phyloP scores from a whole-genome alignment of 768 basidiomycete genomes.

The Termitomyces sp. region DNA sequence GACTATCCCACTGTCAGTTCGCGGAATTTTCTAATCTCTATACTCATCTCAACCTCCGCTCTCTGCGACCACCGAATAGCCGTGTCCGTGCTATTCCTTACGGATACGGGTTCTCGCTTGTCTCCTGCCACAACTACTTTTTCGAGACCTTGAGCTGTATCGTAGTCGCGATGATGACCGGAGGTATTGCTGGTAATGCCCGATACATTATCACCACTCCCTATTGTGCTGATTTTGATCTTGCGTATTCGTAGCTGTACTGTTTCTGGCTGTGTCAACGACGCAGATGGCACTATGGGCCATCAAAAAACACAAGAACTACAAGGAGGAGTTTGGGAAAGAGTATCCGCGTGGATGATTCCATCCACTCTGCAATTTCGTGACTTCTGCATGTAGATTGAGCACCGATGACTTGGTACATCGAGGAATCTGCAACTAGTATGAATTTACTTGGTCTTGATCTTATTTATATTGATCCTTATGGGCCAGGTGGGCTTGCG shows the following conservation, averaged over 20 bases:
- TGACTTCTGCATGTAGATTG: neutral
- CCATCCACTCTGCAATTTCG: slow-evolving; percentile 57
- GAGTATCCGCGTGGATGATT: slow-evolving; percentile 71
- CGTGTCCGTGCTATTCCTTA: slow-evolving; percentile 78
- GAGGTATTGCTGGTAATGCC: slow-evolving; percentile 62
- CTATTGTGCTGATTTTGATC: neutral
- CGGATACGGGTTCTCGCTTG: slow-evolving; percentile 89
- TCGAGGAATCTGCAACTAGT: neutral
- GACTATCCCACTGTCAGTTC: slow-evolving; percentile 45
- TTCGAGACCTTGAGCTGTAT: slow-evolving; percentile 83
- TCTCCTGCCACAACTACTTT: slow-evolving; percentile 92
- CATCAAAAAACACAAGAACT: slow-evolving; percentile 80
- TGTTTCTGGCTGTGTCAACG: slow-evolving; percentile 60
- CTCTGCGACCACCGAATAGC: slow-evolving; percentile 77
- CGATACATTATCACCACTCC: neutral
- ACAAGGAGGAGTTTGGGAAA: slow-evolving; percentile 92
- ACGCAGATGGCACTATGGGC: slow-evolving; percentile 86
- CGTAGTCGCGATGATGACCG: slow-evolving; percentile 69
- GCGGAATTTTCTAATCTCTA: slow-evolving; percentile 80
- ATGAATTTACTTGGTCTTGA: neutral
- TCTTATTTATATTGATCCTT: too few relatives aligned
- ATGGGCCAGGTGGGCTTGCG: neutral
- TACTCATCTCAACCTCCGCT: slow-evolving; percentile 78
- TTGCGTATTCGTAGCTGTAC: slow-evolving; percentile 37
- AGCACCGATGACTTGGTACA: neutral